Evolutionary conservation across 306 rosid species (phyloP).

Genomic region (Castanea crenata): DNA sequence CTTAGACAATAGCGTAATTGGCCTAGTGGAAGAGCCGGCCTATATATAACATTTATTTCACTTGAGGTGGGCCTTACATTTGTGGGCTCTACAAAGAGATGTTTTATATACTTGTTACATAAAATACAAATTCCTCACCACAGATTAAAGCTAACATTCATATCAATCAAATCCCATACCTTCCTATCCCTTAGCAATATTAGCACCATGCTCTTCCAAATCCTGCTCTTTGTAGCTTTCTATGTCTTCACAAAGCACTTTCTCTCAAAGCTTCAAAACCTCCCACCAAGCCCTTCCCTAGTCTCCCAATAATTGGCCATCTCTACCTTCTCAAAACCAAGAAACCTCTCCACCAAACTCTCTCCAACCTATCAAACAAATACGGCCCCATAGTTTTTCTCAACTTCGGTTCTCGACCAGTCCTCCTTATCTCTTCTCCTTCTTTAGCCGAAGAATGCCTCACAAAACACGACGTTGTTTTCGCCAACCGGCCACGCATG

Average conservation of each 20-base stretch:
- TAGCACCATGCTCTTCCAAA: not conserved
- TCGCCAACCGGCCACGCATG: conserved; percentile 16
- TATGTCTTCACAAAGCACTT: not conserved
- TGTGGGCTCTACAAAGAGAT: too few species aligned
- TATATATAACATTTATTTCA: too few species aligned
- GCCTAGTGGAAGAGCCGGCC: accelerated
- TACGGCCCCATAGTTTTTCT: conserved; percentile 34
- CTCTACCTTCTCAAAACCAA: conserved; percentile 31
- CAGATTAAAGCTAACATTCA: too few species aligned
- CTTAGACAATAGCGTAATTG: too few species aligned
- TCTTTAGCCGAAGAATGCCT: conserved; percentile 18
- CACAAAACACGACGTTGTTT: conserved; percentile 11
- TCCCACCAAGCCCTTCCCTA: conserved; percentile 32
- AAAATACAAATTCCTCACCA: too few species aligned
- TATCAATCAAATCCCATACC: not conserved
- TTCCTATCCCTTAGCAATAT: not conserved
- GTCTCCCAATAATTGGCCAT: conserved; percentile 36
- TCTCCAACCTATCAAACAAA: conserved; percentile 19
- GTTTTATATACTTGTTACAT: too few species aligned
- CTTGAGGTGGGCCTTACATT: too few species aligned
- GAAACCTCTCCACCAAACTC: conserved; percentile 30
- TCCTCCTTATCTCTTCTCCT: conserved; percentile 26
- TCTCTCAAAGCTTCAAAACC: not conserved
- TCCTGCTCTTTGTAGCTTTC: not conserved
- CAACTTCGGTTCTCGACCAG: conserved; percentile 30